Percentiles rank a stretch among this genome's conserved stretches.
Evolutionary conservation across 768 basidiomycete genomes (phyloP).

Genomic region (Naganishia vaughanmartiniae): DNA sequence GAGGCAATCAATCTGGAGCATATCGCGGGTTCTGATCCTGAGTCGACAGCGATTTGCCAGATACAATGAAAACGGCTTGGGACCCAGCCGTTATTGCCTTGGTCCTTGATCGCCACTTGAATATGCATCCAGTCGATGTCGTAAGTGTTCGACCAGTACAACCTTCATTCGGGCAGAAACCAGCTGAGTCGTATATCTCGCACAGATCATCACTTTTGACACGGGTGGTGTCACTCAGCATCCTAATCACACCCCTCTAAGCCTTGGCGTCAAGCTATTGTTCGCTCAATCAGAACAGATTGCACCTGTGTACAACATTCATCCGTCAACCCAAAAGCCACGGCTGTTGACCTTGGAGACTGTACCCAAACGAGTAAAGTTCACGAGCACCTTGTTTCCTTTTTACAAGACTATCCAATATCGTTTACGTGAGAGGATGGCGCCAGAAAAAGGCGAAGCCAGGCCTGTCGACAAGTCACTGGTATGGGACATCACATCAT

Average conservation of each 20-base stretch:
- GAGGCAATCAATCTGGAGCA: neutral
- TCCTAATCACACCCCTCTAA: constrained; percentile 76
- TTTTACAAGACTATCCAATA: neutral
- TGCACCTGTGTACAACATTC: too few relatives aligned
- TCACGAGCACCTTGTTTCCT: constrained; percentile 38
- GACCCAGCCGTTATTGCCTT: constrained; percentile 52
- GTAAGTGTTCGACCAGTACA: constrained; percentile 54
- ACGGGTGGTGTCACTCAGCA: constrained; percentile 71
- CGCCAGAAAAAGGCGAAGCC: neutral
- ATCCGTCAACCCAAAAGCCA: neutral
- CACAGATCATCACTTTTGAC: constrained; percentile 84
- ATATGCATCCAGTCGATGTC: constrained; percentile 62
- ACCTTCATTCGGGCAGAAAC: neutral
- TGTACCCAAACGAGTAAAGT: constrained; percentile 39
- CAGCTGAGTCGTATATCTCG: neutral
- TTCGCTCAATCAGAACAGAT: constrained; percentile 24
- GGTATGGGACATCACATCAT: constrained; percentile 58
- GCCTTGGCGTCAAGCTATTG: constrained; percentile 59
- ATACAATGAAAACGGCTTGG: constrained; percentile 71
- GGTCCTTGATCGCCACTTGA: constrained; percentile 62
- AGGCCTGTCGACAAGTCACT: neutral
- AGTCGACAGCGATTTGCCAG: constrained; percentile 63
- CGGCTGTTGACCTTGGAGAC: constrained; percentile 32
- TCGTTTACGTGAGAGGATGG: neutral
- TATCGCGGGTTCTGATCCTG: neutral